Evolutionary conservation across 2,329 filamentous ascomycete genomes (phyloP).

Genomic region (Didymosphaeria variabile): DNA sequence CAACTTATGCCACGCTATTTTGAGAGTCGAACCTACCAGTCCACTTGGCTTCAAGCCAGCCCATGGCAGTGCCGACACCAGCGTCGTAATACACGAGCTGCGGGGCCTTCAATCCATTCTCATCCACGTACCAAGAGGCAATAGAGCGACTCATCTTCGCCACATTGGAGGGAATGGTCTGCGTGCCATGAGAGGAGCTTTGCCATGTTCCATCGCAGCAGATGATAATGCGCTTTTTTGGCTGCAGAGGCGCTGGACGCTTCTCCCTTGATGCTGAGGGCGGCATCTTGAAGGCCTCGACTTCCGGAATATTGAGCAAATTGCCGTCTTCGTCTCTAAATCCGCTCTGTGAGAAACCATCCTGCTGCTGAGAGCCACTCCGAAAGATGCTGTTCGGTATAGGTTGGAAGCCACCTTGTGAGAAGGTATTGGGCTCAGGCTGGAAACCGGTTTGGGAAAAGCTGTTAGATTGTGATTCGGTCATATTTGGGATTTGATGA

Average conservation of each 20-base stretch:
- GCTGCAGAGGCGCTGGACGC: neutral
- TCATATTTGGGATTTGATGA: neutral
- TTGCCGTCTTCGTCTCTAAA: neutral
- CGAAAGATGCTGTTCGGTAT: neutral
- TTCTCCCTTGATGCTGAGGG: neutral
- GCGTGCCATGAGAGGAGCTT: conserved; percentile 36
- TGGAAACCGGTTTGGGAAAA: neutral
- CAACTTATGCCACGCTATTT: neutral
- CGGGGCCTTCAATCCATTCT: conserved; percentile 37
- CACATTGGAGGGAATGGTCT: conserved; percentile 48
- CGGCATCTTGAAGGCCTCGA: neutral
- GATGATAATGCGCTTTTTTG: conserved; percentile 37
- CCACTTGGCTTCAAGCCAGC: conserved; percentile 31
- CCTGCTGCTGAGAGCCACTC: neutral
- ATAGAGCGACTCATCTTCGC: conserved; percentile 47
- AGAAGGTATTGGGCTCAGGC: neutral
- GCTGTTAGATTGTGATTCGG: neutral
- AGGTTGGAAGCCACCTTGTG: neutral
- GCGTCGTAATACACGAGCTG: conserved; percentile 50
- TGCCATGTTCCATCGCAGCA: conserved; percentile 52
- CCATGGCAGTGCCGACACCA: conserved; percentile 46
- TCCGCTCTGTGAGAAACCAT: neutral
- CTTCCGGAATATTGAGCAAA: neutral
- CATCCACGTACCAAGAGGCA: conserved; percentile 35
- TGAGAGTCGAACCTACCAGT: neutral